phyloP scores from a whole-genome alignment of 306 rosid species.

The Astragalus glycyphyllos region DNA sequence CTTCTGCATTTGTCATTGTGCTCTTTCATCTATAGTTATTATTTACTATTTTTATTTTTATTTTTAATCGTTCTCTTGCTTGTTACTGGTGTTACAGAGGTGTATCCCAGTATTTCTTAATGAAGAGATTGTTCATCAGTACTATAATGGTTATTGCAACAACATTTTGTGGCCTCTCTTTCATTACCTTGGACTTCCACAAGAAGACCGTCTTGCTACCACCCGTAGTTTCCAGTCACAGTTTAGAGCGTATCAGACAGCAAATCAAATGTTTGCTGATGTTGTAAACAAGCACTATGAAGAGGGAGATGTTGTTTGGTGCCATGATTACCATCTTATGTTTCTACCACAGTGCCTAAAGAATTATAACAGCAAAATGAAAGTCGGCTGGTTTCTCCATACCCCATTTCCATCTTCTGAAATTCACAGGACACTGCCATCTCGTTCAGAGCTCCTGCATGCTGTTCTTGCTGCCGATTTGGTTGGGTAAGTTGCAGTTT shows the following conservation, averaged over 20 bases:
- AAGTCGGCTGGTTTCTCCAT: conserved; percentile 99
- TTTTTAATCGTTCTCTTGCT: conserved; percentile 30
- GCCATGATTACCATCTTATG: conserved; percentile 97
- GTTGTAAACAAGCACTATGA: conserved; percentile 78
- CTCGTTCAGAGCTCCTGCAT: conserved; percentile 80
- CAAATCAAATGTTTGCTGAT: conserved; percentile 94
- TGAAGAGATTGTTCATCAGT: conserved; percentile 90
- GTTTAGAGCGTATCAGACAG: conserved; percentile 88
- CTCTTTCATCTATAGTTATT: conserved; percentile 9
- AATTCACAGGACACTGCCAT: conserved; percentile 91
- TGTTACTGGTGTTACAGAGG: conserved; percentile 62
- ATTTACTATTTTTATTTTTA: conserved; percentile 4
- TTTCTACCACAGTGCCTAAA: conserved; percentile 92
- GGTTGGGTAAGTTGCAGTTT: conserved; percentile 74
- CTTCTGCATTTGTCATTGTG: conserved; percentile 20
- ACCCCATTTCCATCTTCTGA: conserved; percentile 99
- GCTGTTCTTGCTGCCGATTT: conserved; percentile 95
- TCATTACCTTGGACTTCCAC: conserved; percentile 96
- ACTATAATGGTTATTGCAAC: conserved; percentile 97
- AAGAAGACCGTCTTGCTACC: conserved; percentile 96
- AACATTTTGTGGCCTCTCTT: conserved; percentile 97
- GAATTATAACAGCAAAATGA: conserved; percentile 72
- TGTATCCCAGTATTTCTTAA: conserved; percentile 94
- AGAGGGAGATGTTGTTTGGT: conserved; percentile 97
- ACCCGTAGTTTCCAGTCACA: conserved; percentile 93